Evolutionary conservation across 2,329 filamentous ascomycete species (phyloP).

Genomic region (Fusarium sp.): DNA sequence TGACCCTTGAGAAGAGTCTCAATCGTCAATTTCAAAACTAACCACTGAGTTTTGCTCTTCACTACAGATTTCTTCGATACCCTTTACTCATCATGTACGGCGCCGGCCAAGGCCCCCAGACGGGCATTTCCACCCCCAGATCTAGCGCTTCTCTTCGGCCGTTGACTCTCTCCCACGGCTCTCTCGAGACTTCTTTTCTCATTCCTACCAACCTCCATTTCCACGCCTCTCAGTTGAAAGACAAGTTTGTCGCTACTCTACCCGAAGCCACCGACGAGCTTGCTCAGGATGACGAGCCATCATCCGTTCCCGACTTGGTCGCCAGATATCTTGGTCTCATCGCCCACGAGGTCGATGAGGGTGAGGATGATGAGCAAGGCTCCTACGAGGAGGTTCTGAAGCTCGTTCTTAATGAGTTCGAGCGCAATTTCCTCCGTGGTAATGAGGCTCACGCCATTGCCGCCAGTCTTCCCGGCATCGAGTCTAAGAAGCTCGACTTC

Average conservation of each 20-base stretch:
- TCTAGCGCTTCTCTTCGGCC: slow-evolving; percentile 93
- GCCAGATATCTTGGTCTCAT: slow-evolving; percentile 94
- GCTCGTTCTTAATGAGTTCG: slow-evolving; percentile 93
- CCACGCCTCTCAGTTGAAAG: slow-evolving; percentile 94
- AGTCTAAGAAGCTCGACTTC: slow-evolving; percentile 90
- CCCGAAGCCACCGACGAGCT: slow-evolving; percentile 96
- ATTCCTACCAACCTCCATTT: slow-evolving; percentile 96
- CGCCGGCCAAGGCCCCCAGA: slow-evolving; percentile 85
- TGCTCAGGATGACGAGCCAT: slow-evolving; percentile 98
- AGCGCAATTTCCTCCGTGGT: slow-evolving; percentile 91
- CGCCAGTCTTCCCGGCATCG: slow-evolving; percentile 87
- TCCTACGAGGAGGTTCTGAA: slow-evolving; percentile 95
- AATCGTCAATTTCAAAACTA: slow-evolving; percentile 24
- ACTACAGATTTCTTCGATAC: slow-evolving; percentile 58
- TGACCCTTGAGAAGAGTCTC: not conserved
- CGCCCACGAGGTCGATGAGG: slow-evolving; percentile 88
- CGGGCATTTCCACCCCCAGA: slow-evolving; percentile 95
- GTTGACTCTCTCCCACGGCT: slow-evolving; percentile 90
- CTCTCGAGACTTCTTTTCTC: slow-evolving; percentile 95
- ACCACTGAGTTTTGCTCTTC: slow-evolving; percentile 28
- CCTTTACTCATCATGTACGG: slow-evolving; percentile 80
- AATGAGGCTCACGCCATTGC: slow-evolving; percentile 96
- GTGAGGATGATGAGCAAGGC: slow-evolving; percentile 88
- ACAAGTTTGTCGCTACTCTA: slow-evolving; percentile 86
- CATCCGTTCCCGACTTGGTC: slow-evolving; percentile 91